Percentiles rank a stretch among this genome's conserved stretches.
Conservation (phyloP, 352 stramenopile species). For the Phytophthora kernoviae region DNA sequence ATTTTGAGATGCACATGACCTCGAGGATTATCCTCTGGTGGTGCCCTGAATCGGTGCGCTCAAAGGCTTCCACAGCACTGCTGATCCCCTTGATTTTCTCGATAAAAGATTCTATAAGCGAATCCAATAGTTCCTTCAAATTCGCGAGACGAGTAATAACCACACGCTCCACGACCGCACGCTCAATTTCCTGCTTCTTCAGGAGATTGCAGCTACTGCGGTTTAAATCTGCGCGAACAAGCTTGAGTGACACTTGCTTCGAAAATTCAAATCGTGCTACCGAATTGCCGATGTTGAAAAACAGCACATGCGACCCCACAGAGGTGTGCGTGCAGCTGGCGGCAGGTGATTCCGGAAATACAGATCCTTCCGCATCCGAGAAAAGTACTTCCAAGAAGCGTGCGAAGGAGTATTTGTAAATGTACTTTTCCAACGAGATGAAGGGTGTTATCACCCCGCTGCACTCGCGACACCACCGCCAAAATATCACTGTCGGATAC, state of each 20-base stretch:
- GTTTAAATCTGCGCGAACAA: conserved; percentile 28
- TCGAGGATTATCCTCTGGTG: conserved; percentile 70
- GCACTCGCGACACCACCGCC: conserved; percentile 97
- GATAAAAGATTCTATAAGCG: conserved; percentile 55
- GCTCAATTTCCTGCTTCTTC: conserved; percentile 25
- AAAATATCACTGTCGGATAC: conserved; percentile 92
- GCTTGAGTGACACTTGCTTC: conserved; percentile 43
- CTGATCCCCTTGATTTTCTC: conserved; percentile 71
- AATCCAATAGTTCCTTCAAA: conserved; percentile 46
- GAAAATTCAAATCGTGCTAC: conserved; percentile 76
- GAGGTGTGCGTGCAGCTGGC: conserved; percentile 49
- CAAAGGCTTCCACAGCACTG: conserved; percentile 62
- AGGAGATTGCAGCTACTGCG: conserved; percentile 1
- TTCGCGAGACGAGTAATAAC: conserved; percentile 31
- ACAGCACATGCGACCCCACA: conserved; percentile 73
- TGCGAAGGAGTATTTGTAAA: conserved; percentile 98
- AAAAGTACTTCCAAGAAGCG: conserved; percentile 98
- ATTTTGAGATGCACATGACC: conserved; percentile 64
- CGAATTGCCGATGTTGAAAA: conserved; percentile 80
- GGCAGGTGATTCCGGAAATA: conserved; percentile 11
- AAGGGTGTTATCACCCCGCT: conserved; percentile 92
- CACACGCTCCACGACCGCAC: conserved; percentile 32
- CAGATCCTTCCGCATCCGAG: conserved; percentile 62
- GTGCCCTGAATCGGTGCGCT: conserved; percentile 54
- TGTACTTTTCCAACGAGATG: conserved; percentile 85